phyloP scores from a whole-genome alignment of 495 filamentous ascomycete species.

The Jackrogersella minutella region DNA sequence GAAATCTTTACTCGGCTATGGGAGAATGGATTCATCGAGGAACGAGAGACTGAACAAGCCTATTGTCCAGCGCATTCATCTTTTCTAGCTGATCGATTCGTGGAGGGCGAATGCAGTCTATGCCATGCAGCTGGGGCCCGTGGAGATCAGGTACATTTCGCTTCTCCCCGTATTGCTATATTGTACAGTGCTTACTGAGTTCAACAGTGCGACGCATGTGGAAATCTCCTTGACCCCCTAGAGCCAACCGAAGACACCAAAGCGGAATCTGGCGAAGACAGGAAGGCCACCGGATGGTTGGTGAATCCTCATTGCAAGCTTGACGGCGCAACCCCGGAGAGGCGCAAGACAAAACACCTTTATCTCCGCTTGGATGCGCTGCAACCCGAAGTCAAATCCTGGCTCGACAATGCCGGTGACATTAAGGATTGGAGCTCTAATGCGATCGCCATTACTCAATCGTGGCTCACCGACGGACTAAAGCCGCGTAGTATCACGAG shows the following conservation, averaged over 20 bases:
- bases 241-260: conserved; percentile 45
- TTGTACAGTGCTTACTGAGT: conserved; percentile 58
- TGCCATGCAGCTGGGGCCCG: conserved; percentile 77
- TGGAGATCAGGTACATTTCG: conserved; percentile 55
- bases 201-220: conserved; percentile 80
- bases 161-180: conserved; percentile 65
- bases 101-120: conserved; percentile 90
- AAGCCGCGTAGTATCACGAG: conserved; percentile 89
- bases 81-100: conserved; percentile 92
- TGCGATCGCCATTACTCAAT: conserved; percentile 71
- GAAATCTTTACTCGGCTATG: conserved; percentile 81
- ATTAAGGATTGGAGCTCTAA: conserved; percentile 77
- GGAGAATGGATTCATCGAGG: conserved; percentile 80
- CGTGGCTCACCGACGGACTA: conserved; percentile 84
- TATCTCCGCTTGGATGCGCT: conserved; percentile 83
- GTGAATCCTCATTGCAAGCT: conserved; percentile 77
- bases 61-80: conserved; percentile 85
- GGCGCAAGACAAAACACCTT: conserved; percentile 68
- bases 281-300: conserved; percentile 44
- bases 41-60: conserved; percentile 77
- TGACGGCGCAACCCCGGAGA: conserved; percentile 78
- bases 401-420: conserved; percentile 63
- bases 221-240: conserved; percentile 79
- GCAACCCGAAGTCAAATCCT: conserved; percentile 74
- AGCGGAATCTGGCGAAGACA: conserved; percentile 32